These are phyloP conservation scores for Leucocoprinus sp. DNA, from an alignment of 768 basidiomycete genomes.

Conservation along the genomic window DNA sequence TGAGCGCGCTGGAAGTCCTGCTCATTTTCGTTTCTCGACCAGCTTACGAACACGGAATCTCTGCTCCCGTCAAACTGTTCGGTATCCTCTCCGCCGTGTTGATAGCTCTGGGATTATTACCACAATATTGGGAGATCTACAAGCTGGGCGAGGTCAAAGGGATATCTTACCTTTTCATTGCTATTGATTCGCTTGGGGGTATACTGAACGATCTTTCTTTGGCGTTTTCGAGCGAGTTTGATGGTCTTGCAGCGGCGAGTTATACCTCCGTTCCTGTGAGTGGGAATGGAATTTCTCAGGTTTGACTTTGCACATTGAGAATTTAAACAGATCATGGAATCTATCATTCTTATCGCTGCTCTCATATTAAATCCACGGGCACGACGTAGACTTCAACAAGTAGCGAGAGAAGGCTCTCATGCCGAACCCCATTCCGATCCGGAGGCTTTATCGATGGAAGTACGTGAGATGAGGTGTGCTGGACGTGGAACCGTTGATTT, in stretches of 20 bases:
- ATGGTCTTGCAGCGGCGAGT: conserved; percentile 51
- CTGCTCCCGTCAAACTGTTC: conserved; percentile 39
- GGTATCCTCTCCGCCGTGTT: conserved; percentile 55
- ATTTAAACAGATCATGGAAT: conserved; percentile 49
- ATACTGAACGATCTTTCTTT: conserved; percentile 65
- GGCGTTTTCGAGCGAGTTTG: conserved; percentile 55
- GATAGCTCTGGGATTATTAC: conserved; percentile 38
- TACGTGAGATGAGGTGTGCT: background rate
- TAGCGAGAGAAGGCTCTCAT: background rate
- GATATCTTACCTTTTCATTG: conserved; percentile 62
- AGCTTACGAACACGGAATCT: conserved; percentile 23
- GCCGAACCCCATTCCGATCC: too few species aligned
- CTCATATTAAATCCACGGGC: conserved; percentile 59
- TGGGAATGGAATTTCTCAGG: too few species aligned
- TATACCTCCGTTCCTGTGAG: conserved; percentile 58
- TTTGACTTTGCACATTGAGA: too few species aligned
- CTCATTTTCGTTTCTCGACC: conserved; percentile 53
- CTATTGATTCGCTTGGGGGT: conserved; percentile 61
- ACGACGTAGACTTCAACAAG: conserved; percentile 24
- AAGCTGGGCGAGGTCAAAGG: conserved; percentile 55
- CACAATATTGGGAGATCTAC: conserved; percentile 76
- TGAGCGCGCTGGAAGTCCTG: conserved; percentile 51
- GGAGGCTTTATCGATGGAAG: too few species aligned
- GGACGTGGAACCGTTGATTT: background rate
- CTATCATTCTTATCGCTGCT: conserved; percentile 50